These are phyloP conservation scores for Kwoniella botswanensis DNA, from an alignment of 768 basidiomycete genomes.

Conservation along the genomic window DNA sequence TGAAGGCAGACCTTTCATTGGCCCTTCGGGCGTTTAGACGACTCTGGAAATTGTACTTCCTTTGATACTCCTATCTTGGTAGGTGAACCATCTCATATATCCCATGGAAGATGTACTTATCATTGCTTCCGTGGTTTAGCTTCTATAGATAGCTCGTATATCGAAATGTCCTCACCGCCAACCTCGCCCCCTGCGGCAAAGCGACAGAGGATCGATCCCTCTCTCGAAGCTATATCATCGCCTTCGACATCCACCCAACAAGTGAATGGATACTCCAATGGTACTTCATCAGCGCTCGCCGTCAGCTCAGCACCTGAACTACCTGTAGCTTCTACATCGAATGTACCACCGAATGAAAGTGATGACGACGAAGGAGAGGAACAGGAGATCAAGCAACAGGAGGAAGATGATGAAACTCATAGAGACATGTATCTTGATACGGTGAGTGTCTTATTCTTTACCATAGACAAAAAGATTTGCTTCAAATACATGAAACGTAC, in stretches of 20 bases:
- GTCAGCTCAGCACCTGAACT: conserved; percentile 67
- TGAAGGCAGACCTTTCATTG: background rate
- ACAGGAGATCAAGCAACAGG: conserved; percentile 34
- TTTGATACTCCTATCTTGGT: background rate
- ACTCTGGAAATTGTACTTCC: background rate
- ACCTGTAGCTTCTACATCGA: conserved; percentile 73
- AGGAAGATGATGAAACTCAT: conserved; percentile 58
- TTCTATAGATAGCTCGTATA: background rate
- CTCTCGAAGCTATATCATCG: conserved; percentile 10
- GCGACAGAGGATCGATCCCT: conserved; percentile 34
- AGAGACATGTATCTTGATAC: conserved; percentile 95
- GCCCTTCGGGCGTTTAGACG: background rate
- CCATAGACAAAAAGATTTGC: background rate
- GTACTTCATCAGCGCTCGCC: conserved; percentile 67
- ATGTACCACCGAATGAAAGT: conserved; percentile 62
- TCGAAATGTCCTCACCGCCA: conserved; percentile 29
- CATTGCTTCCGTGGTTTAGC: too few species aligned
- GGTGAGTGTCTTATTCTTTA: conserved; percentile 62
- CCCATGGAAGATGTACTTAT: too few species aligned
- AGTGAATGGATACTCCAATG: conserved; percentile 67
- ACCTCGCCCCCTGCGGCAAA: conserved; percentile 50
- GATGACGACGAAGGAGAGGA: conserved; percentile 56
- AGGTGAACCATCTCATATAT: too few species aligned
- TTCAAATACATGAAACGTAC: background rate
- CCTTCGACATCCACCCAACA: conserved; percentile 27